Evolutionary conservation across 2,329 filamentous ascomycete genomes (phyloP).

Genomic region (Nannizziopsis barbatae): DNA sequence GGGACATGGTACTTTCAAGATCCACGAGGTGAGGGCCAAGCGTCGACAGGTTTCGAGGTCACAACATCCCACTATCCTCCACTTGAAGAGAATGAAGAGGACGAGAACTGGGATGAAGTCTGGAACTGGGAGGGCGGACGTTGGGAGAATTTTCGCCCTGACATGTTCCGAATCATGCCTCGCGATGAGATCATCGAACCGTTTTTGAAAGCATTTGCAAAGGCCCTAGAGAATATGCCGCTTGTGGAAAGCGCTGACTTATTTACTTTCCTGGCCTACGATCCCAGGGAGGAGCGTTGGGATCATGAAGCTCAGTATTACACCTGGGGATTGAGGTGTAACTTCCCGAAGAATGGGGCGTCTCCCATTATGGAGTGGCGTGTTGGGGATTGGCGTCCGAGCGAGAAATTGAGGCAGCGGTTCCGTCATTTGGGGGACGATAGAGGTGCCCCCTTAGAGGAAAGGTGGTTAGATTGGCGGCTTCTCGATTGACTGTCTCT

Average conservation of each 20-base stretch:
- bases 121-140: not conserved
- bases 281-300: not conserved
- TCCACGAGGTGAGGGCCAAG: constrained; percentile 6
- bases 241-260: not conserved
- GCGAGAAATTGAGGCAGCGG: not conserved
- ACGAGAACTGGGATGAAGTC: not conserved
- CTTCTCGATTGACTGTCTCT: not conserved
- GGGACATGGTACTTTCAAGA: constrained; percentile 11
- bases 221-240: constrained; percentile 9
- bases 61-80: not conserved
- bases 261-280: not conserved
- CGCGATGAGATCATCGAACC: constrained; percentile 7
- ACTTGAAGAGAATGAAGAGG: not conserved
- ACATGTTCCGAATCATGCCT: constrained; percentile 4
- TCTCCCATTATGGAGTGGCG: constrained; percentile 5
- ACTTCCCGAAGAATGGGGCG: not conserved
- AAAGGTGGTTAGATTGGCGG: not conserved
- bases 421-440: not conserved
- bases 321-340: constrained; percentile 4
- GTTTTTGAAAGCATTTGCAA: constrained; percentile 9
- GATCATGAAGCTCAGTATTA: not conserved
- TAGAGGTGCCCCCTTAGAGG: not conserved
- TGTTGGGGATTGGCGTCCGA: constrained; percentile 9
- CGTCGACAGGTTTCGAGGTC: not conserved
- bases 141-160: not conserved